These are phyloP conservation scores for Candida sonorensis DNA, from an alignment of 805 yeast species.

Conservation along the genomic window DNA sequence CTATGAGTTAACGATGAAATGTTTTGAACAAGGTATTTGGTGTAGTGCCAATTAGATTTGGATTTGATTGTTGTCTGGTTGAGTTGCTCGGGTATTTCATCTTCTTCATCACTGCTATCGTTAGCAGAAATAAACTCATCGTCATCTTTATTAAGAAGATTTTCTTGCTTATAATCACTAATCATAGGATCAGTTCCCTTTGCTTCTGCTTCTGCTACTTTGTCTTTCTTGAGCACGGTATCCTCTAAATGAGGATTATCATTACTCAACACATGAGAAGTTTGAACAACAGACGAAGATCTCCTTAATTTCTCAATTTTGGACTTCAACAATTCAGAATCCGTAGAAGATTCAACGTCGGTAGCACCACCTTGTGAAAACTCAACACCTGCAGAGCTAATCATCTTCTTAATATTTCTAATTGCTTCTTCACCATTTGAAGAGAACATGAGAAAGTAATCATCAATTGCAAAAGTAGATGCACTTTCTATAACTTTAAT, in stretches of 20 bases:
- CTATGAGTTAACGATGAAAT: slow-evolving; percentile 21
- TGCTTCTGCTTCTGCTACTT: too few species aligned
- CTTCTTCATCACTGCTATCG: background rate
- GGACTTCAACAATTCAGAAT: slow-evolving; percentile 16
- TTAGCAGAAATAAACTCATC: background rate
- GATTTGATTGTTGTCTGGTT: too few species aligned
- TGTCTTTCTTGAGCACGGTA: background rate
- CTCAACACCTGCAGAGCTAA: slow-evolving; percentile 28
- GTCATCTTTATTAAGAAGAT: too few species aligned
- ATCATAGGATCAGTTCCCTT: too few species aligned
- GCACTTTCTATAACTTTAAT: slow-evolving; percentile 55
- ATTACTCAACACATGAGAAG: slow-evolving; percentile 8
- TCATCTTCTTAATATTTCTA: slow-evolving; percentile 31
- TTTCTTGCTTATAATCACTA: too few species aligned
- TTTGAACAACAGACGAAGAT: slow-evolving; percentile 19
- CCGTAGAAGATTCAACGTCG: slow-evolving; percentile 16
- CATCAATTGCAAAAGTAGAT: slow-evolving; percentile 53
- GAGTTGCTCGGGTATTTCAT: too few species aligned
- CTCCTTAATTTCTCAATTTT: slow-evolving; percentile 18
- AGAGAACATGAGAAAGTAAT: slow-evolving; percentile 64
- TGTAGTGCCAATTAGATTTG: slow-evolving; percentile 5
- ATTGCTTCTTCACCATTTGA: slow-evolving; percentile 39
- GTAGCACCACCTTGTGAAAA: slow-evolving; percentile 17
- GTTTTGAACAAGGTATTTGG: slow-evolving; percentile 25
- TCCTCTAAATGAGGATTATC: too few species aligned